These are phyloP conservation scores for Lagenidium sp. DNA, from an alignment of 352 stramenopile species.

Conservation along the genomic window DNA sequence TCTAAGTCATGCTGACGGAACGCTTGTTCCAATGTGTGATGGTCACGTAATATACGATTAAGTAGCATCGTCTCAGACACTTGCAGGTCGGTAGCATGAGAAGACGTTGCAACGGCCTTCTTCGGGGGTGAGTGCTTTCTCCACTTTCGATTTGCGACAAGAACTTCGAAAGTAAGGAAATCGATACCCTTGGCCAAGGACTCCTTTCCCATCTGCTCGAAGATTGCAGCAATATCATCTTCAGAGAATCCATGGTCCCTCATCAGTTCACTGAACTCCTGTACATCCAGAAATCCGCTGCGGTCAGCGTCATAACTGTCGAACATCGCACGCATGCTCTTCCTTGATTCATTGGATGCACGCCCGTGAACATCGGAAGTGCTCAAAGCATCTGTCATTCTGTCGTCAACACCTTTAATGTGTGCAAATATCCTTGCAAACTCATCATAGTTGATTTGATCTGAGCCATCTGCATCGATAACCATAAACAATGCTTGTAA, in stretches of 20 bases:
- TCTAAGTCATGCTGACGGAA: constrained; percentile 30
- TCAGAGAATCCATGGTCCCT: constrained; percentile 24
- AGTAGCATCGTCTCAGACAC: constrained; percentile 9
- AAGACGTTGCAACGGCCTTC: background rate
- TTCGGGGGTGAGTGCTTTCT: constrained; percentile 1
- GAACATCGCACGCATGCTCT: too few relatives aligned
- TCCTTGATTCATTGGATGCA: constrained; percentile 32
- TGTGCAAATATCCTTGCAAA: constrained; percentile 20
- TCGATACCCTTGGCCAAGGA: constrained; percentile 9
- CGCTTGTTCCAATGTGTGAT: constrained; percentile 22
- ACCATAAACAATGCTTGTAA: constrained; percentile 23
- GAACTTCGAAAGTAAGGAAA: constrained; percentile 14
- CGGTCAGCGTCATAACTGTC: constrained; percentile 20
- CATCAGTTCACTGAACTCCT: constrained; percentile 23
- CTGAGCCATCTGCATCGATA: constrained; percentile 32
- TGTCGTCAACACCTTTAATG: background rate
- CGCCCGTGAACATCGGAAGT: constrained; percentile 4
- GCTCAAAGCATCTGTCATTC: background rate
- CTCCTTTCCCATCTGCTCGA: constrained; percentile 17
- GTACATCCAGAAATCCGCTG: constrained; percentile 20
- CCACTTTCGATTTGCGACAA: constrained; percentile 14
- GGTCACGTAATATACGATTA: constrained; percentile 19
- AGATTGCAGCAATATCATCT: constrained; percentile 13
- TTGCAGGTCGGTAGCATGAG: background rate
- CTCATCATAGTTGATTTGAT: constrained; percentile 36